Evolutionary conservation across 176 grass and related monocot species (phyloP).

Genomic region (Puya raimondii): DNA sequence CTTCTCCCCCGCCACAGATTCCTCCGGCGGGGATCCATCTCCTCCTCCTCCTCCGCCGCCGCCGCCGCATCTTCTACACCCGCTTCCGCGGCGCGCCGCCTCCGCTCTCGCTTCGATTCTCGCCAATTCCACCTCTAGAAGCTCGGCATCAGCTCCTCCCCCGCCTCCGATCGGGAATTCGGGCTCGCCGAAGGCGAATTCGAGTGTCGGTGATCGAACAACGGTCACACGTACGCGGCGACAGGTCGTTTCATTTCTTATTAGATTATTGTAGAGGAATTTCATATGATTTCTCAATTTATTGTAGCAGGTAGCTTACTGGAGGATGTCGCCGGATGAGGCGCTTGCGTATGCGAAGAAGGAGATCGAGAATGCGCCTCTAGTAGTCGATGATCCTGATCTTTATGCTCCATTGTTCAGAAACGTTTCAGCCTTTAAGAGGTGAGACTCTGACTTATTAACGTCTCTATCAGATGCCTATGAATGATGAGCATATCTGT

Average conservation of each 20-base stretch:
- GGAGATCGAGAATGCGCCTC: slow-evolving; percentile 41
- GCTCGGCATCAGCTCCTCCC: slow-evolving; percentile 10
- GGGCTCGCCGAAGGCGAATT: neutral
- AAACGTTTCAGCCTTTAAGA: slow-evolving; percentile 77
- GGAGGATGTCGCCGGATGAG: slow-evolving; percentile 67
- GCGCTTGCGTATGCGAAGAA: slow-evolving; percentile 56
- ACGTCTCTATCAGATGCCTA: neutral
- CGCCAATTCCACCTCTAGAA: neutral
- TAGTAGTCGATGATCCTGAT: slow-evolving; percentile 41
- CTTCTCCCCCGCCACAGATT: too few species aligned
- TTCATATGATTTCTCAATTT: slow-evolving; percentile 6
- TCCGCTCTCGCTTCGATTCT: too few species aligned
- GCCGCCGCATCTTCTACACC: neutral
- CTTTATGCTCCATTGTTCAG: slow-evolving; percentile 71
- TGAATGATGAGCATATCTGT: neutral
- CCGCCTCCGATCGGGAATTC: neutral
- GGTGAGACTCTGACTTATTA: slow-evolving; percentile 23
- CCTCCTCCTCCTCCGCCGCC: neutral
- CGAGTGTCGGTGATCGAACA: neutral
- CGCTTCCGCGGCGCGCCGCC: too few species aligned
- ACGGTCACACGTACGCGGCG: too few species aligned
- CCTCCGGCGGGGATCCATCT: neutral
- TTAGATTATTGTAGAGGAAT: too few species aligned
- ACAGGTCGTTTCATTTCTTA: too few species aligned
- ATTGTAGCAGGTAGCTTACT: slow-evolving; percentile 26